These are phyloP conservation scores for Diophrys appendiculata DNA, from an alignment of 73 alveolate species.

Conservation along the genomic window DNA sequence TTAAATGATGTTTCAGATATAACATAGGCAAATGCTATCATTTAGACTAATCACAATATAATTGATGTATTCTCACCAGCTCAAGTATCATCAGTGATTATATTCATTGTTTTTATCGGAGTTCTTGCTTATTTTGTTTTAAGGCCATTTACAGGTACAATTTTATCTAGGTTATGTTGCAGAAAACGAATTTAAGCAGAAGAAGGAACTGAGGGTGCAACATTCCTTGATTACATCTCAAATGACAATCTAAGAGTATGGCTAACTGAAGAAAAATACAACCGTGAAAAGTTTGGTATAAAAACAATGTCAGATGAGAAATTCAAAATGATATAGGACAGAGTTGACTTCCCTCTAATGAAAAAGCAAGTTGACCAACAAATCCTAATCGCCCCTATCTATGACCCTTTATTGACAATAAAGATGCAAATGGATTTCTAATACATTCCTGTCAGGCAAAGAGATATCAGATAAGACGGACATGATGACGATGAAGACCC, in stretches of 20 bases:
- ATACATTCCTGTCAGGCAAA: no score
- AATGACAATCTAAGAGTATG: neutral
- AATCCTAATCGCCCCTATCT: no score
- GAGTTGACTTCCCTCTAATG: no score
- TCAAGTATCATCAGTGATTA: no score
- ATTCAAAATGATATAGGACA: no score
- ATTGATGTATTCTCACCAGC: neutral
- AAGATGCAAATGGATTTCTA: no score
- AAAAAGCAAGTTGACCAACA: no score
- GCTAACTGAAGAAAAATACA: neutral
- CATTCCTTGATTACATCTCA: neutral
- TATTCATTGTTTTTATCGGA: neutral
- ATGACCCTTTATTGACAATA: no score
- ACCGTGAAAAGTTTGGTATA: neutral
- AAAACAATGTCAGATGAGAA: no score
- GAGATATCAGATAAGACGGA: no score
- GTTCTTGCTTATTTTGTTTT: neutral
- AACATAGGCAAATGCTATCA: neutral
- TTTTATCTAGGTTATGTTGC: neutral
- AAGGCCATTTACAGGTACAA: neutral
- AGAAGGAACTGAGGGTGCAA: neutral
- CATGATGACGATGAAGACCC: no score
- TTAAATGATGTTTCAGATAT: neutral
- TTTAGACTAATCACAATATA: neutral
- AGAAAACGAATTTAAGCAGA: neutral